Evolutionary conservation across 768 basidiomycete genomes (phyloP).

Genomic region (Leccinum longicurvipes): DNA sequence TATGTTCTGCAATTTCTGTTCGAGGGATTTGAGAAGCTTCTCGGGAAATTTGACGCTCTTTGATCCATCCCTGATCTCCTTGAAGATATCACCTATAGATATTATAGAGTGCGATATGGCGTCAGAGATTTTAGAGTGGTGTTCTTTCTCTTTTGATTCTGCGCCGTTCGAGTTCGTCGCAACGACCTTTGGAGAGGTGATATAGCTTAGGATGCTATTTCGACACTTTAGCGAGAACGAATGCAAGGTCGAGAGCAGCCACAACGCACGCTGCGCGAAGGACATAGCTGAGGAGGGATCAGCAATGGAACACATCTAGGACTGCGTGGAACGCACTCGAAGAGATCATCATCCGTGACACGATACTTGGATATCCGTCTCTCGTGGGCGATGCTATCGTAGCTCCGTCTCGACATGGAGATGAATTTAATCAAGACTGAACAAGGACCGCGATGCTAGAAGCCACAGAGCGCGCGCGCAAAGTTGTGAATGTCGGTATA

Average conservation of each 20-base stretch:
- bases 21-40: conserved; percentile 86
- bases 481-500: not conserved
- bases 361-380: conserved; percentile 72
- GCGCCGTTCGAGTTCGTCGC: conserved; percentile 28
- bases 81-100: conserved; percentile 75
- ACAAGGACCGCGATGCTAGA: not conserved
- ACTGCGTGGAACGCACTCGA: conserved; percentile 55
- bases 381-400: conserved; percentile 67
- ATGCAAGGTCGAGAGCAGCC: not conserved
- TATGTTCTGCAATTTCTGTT: conserved; percentile 85
- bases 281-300: conserved; percentile 55
- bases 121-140: conserved; percentile 60
- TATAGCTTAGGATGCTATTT: conserved; percentile 65
- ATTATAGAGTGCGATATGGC: conserved; percentile 56
- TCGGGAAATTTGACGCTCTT: conserved; percentile 93
- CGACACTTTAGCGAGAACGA: conserved; percentile 7
- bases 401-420: conserved; percentile 70
- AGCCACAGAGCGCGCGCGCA: conserved; percentile 1
- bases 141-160: conserved; percentile 57
- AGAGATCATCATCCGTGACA: conserved; percentile 82
- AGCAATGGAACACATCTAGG: not conserved
- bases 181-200: conserved; percentile 57
- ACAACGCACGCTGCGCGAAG: conserved; percentile 77
- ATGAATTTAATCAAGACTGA: conserved; percentile 14
- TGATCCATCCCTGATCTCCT: conserved; percentile 71